Percentiles rank a stretch among this genome's conserved stretches.
Evolutionary conservation across 805 yeast genomes (phyloP).

Genomic region (Yamadazyma endophytica): DNA sequence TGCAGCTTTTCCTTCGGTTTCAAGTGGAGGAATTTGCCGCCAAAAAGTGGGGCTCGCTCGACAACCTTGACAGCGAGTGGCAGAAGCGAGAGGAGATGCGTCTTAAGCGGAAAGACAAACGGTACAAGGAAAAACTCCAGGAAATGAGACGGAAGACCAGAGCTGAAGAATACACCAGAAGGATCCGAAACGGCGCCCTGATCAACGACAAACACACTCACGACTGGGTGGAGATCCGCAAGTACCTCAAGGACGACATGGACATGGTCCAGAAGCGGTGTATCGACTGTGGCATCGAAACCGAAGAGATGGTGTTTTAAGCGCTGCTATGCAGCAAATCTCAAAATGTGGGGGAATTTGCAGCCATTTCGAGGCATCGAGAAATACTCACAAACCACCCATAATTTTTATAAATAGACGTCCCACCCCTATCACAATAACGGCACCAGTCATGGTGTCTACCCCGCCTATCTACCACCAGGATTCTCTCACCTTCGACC

Average conservation of each 20-base stretch:
- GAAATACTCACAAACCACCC: no score
- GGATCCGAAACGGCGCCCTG: conserved; percentile 52
- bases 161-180: conserved; percentile 83
- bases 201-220: conserved; percentile 66
- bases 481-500: not conserved
- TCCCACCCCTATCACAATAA: no score
- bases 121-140: conserved; percentile 69
- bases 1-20: conserved; percentile 86
- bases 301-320: conserved; percentile 55
- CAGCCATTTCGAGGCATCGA: no score
- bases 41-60: conserved; percentile 92
- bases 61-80: conserved; percentile 90
- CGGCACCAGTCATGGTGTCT: no score
- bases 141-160: conserved; percentile 91
- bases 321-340: no score
- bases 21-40: conserved; percentile 94
- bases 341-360: no score
- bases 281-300: conserved; percentile 75
- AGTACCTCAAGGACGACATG: conserved; percentile 17
- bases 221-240: conserved; percentile 55
- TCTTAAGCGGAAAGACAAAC: conserved; percentile 69
- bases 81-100: conserved; percentile 72
- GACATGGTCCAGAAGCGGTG: conserved; percentile 56
- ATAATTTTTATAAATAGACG: no score
- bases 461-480: not conserved